phyloP scores from a whole-genome alignment of 2,329 filamentous ascomycete species.

The Pseudogymnoascus sp. region DNA sequence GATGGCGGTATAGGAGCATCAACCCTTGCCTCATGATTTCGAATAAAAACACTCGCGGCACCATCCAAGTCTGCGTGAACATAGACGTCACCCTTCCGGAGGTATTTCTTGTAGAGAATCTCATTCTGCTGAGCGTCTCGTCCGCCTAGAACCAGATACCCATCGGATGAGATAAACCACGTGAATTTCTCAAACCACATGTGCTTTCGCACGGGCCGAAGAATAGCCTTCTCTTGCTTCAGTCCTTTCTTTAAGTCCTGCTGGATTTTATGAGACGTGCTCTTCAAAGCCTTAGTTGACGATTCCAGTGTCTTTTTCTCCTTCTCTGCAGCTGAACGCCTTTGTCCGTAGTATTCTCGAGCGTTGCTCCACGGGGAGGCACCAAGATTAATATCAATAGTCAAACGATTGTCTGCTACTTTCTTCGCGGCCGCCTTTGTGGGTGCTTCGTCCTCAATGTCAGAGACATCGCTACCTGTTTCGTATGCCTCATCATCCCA shows the following conservation, averaged over 20 bases:
- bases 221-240: slow-evolving; percentile 83
- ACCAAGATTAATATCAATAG: slow-evolving; percentile 77
- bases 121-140: slow-evolving; percentile 87
- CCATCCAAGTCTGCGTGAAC: slow-evolving; percentile 84
- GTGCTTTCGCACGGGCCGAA: slow-evolving; percentile 73
- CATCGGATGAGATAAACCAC: slow-evolving; percentile 93
- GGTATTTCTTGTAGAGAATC: slow-evolving; percentile 76
- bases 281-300: slow-evolving; percentile 76
- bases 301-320: slow-evolving; percentile 79
- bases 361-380: slow-evolving; percentile 85
- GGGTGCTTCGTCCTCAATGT: slow-evolving; percentile 46
- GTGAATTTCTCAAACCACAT: slow-evolving; percentile 97
- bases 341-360: slow-evolving; percentile 84
- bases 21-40: slow-evolving; percentile 69
- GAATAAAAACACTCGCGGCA: slow-evolving; percentile 78
- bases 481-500: slow-evolving; percentile 49
- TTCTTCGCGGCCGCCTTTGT: slow-evolving; percentile 33
- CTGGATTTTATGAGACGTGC: slow-evolving; percentile 78
- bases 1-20: slow-evolving; percentile 86
- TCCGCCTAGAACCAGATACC: slow-evolving; percentile 83
- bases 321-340: slow-evolving; percentile 74
- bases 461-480: slow-evolving; percentile 56
- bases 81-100: slow-evolving; percentile 85
- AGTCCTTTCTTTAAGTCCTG: slow-evolving; percentile 79
- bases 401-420: slow-evolving; percentile 46